Evolutionary conservation across 345 rosid genomes (phyloP), one percentile per base, ranked within the genome.

Genomic region (Brassica cretica): DNA sequence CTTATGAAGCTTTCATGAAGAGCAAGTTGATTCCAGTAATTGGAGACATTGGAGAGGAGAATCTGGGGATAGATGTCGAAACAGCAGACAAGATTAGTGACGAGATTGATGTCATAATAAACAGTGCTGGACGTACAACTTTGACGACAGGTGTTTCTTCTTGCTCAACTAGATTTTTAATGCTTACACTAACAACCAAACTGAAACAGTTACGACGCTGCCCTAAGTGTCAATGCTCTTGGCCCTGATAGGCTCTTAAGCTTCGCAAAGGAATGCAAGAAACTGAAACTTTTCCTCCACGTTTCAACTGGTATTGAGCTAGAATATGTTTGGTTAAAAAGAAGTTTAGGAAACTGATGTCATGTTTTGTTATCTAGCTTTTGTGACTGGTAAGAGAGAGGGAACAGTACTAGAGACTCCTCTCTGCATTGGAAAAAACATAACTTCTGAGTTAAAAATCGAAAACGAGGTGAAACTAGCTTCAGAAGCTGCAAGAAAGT

Each of bases 111-210:
- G 81, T 89, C 9, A 85, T 89, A 21, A 84, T 91, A 27, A 91
- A 84, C 63, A 84, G 91, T 51, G 94, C 88, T 9, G 93, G 90
- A 8, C 87, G 85, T 66, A 88, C 94, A 55, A 87, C 85, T 64
- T 91, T 39, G 70, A 78, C 8, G 82, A 73, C 21, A 78, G 74
- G 78, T 76, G 21, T 9, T 30, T 21, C 33, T 39, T n/a, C 2
- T 41, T 32, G 24, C 25, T 56, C 5, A 5, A 1, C 15, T 5
- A 46, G 53, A 15, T 7, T 56, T 16, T 8, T 55, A 7, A 2
- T 55, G 10, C 4, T 16, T 55, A 19, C 25, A 46, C 14, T 10
- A 53, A 59, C 53, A 24, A 63, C 18, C 32, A 78, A 77, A 71
- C 64, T 4, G 41, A 15, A 80, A 82, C 83, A 80, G 83, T 25